Evolutionary conservation across 768 basidiomycete genomes (phyloP).

Genomic region (Xerocomus spinulosus): DNA sequence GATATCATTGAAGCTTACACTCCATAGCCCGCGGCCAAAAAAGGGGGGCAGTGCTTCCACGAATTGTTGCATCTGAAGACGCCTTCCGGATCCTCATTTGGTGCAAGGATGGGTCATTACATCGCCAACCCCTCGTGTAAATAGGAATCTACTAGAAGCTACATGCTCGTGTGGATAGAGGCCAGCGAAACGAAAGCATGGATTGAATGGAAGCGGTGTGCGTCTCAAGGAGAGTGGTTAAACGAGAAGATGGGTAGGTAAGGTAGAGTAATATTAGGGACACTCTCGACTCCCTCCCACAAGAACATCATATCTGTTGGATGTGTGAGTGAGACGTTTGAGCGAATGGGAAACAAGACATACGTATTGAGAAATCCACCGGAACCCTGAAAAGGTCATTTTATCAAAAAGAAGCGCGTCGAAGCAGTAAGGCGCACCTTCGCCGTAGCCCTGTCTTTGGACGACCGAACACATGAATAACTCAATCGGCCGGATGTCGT

Average conservation of each 20-base stretch:
- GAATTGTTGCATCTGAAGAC: no score
- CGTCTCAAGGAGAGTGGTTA: constrained; percentile 11
- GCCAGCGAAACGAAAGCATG: constrained; percentile 16
- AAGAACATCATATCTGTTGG: constrained; percentile 23
- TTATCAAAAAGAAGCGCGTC: constrained; percentile 3
- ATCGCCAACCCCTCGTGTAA: constrained; percentile 7
- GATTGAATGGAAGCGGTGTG: constrained; percentile 6
- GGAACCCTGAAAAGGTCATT: constrained; percentile 57
- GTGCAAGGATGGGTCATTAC: neutral
- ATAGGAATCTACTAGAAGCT: constrained; percentile 21
- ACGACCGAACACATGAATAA: constrained; percentile 99
- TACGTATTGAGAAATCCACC: constrained; percentile 97
- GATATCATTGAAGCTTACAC: constrained; percentile 53
- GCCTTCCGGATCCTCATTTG: no score
- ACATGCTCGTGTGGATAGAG: constrained; percentile 10
- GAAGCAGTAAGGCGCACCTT: constrained; percentile 51
- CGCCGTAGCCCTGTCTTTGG: constrained; percentile 96
- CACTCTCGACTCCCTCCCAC: constrained; percentile 2
- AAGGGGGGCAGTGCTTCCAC: neutral
- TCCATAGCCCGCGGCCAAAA: no score
- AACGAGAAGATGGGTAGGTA: constrained; percentile 20
- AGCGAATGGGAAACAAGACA: constrained; percentile 24
- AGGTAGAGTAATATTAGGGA: constrained; percentile 21
- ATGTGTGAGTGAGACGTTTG: constrained; percentile 4
- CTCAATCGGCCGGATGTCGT: constrained; percentile 96